These are phyloP conservation scores for Xylariales sp. DNA, from an alignment of 2,329 filamentous ascomycete species.

Conservation along the genomic window DNA sequence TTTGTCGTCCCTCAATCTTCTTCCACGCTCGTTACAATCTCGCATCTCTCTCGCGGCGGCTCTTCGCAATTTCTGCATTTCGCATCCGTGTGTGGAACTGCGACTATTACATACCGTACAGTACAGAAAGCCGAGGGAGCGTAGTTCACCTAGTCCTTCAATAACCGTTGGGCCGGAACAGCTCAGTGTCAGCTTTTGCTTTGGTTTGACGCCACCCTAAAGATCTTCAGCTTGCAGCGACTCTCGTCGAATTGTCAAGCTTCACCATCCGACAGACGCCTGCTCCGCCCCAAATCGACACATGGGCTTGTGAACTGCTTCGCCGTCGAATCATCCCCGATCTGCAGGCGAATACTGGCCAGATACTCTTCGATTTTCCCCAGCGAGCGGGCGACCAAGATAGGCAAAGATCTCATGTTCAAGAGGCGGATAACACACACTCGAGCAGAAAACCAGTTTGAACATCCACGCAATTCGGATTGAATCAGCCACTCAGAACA, in stretches of 20 bases:
- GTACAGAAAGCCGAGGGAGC: no score
- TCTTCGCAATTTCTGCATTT: not conserved
- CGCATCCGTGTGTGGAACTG: conserved; percentile 2
- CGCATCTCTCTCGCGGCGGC: not conserved
- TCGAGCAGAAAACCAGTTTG: conserved; percentile 4
- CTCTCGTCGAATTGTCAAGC: no score
- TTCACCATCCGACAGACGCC: no score
- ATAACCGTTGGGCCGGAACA: conserved; percentile 5
- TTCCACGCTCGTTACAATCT: conserved; percentile 6
- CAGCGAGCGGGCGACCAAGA: no score
- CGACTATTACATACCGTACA: not conserved
- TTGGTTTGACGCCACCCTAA: conserved; percentile 5
- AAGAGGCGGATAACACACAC: not conserved
- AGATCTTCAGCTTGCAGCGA: no score
- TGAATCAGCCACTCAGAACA: conserved; percentile 7
- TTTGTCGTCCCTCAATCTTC: conserved; percentile 6
- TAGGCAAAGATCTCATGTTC: no score
- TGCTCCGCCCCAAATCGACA: no score
- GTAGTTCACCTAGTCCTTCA: no score
- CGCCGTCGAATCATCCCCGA: no score
- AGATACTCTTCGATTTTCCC: no score
- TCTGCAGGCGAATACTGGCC: no score
- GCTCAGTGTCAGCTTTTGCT: conserved; percentile 6
- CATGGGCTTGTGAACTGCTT: no score
- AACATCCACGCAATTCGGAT: conserved; percentile 4